Evolutionary conservation across 768 basidiomycete species (phyloP).

Genomic region (Kwoniella heveanensis): DNA sequence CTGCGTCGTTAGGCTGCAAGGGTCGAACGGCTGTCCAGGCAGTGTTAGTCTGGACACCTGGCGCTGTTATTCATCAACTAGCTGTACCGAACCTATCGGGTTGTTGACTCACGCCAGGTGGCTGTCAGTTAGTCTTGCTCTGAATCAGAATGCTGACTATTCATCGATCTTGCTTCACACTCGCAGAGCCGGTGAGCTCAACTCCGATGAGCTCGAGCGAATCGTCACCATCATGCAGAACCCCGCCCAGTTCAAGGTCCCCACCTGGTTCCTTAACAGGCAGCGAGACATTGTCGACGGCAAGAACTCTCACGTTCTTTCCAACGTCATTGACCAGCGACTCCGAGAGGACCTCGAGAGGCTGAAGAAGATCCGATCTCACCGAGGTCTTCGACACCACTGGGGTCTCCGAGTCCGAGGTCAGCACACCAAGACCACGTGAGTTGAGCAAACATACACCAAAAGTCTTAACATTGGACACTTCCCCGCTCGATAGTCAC

Average conservation of each 20-base stretch:
- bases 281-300: slow-evolving; percentile 97
- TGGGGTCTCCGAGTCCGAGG: slow-evolving; percentile 72
- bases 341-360: slow-evolving; percentile 97
- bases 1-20: slow-evolving; percentile 27
- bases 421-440: slow-evolving; percentile 98
- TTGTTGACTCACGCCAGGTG: too few species aligned
- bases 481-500: background rate
- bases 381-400: slow-evolving; percentile 81
- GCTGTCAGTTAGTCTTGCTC: too few species aligned
- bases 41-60: too few species aligned
- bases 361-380: slow-evolving; percentile 97
- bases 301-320: slow-evolving; percentile 92
- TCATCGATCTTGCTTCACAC: background rate
- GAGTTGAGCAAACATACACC: slow-evolving; percentile 11
- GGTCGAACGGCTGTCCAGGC: too few species aligned
- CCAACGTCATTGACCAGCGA: slow-evolving; percentile 96
- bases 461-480: background rate
- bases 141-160: slow-evolving; percentile 16
- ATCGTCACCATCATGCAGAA: slow-evolving; percentile 99
- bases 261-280: slow-evolving; percentile 98
- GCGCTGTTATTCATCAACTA: too few species aligned
- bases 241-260: slow-evolving; percentile 99
- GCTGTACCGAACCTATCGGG: too few species aligned
- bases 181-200: slow-evolving; percentile 93
- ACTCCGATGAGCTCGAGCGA: slow-evolving; percentile 98